Base-by-base conservation (phyloP, 371 early-diverging fungal genomes). In the Thermomucor indicae-seudaticae region DNA sequence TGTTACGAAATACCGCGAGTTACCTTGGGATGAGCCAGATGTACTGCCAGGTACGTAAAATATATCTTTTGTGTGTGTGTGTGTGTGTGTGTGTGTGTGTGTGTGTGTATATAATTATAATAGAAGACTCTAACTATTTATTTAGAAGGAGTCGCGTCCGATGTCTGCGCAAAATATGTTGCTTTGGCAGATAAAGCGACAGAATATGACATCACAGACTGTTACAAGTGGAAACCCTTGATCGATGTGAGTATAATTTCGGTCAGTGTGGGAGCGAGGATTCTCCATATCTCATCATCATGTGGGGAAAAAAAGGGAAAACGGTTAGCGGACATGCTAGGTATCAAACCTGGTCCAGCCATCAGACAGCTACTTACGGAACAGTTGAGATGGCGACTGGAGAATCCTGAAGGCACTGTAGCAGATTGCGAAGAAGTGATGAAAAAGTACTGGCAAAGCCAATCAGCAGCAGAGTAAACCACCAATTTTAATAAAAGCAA, bases 381-480 rank as follows among this genome's bases (percentile, higher is more conserved):
- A 3, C 67, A 89, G 44, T 85, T 92, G 78, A 74, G 63, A 27
- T 92, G 88, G 89, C 92, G 92, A 65, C 62, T 92, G 31, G 76
- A 66, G 1, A 49, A 86, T 66, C 85, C 86, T 5, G 44, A 65
- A 2, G 89, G 84, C 1, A 77, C 83, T 6, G 60, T 43, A 29
- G 79, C 73, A 12, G 78, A 86, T 39, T 86, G 88, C 47, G 55
- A 53, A 53, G 48, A 64, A n/a, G 67, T 58, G 34, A 61, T 80
- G 11, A 53, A 61, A 39, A 11, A 22, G 17, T 60, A 67, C 38
- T 78, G 75, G 72, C 38, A 54, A 46, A 20, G 27, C 8, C 12
- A 42, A 42, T 42, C 25, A 42, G 19, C 19, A 32, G 32, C 14
- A 37, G 37, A 14, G 19, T 37, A 37, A 16, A 19, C 19, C 14